These are phyloP conservation scores for Huntiella moniliformis DNA, from an alignment of 2,329 filamentous ascomycete species.

Conservation along the genomic window DNA sequence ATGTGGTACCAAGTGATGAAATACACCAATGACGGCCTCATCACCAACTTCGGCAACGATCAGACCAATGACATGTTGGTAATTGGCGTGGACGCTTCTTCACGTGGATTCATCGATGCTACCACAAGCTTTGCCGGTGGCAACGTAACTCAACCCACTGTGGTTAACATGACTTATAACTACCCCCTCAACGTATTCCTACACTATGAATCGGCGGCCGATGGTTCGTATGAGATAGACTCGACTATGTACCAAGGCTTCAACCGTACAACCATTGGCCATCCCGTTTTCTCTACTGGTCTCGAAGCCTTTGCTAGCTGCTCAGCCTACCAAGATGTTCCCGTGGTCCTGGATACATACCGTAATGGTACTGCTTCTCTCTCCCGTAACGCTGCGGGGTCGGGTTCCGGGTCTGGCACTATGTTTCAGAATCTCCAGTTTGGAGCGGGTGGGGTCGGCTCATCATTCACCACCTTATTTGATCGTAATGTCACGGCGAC, in stretches of 20 bases:
- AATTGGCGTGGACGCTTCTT: constrained; percentile 25
- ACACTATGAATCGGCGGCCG: constrained; percentile 3
- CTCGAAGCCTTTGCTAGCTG: constrained; percentile 29
- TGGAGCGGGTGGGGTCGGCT: constrained; percentile 10
- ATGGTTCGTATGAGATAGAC: constrained; percentile 15
- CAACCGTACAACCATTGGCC: constrained; percentile 20
- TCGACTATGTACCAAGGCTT: constrained; percentile 24
- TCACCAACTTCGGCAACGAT: constrained; percentile 19
- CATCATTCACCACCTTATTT: constrained; percentile 28
- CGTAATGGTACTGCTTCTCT: constrained; percentile 41
- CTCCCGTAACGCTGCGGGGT: constrained; percentile 26
- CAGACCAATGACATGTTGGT: constrained; percentile 26
- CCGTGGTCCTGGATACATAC: constrained; percentile 25
- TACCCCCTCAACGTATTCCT: constrained; percentile 28
- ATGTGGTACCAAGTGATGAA: constrained; percentile 40
- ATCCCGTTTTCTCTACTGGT: constrained; percentile 35
- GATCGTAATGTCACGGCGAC: constrained; percentile 33
- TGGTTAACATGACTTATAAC: constrained; percentile 18
- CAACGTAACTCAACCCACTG: not conserved
- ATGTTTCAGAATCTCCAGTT: constrained; percentile 40
- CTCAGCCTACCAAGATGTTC: constrained; percentile 14
- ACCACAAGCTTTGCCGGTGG: not conserved
- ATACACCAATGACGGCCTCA: constrained; percentile 33
- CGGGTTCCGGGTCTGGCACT: constrained; percentile 31
- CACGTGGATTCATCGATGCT: constrained; percentile 12